Conservation (phyloP, 1,284 basidiomycete species). For the Ceratobasidium sp. region DNA sequence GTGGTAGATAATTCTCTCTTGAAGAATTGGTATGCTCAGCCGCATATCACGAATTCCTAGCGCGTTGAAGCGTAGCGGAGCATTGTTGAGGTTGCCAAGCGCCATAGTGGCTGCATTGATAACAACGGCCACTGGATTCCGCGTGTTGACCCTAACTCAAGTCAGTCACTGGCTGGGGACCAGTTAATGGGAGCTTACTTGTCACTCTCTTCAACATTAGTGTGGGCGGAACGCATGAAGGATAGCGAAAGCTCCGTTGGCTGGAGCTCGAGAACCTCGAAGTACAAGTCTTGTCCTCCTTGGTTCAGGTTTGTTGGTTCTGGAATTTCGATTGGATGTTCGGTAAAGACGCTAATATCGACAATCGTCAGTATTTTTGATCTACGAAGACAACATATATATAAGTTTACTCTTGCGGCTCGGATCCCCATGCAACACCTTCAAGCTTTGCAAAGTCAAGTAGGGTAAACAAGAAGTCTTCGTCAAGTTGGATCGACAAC, state of each 20-base stretch:
- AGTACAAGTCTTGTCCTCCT: slow-evolving; percentile 86
- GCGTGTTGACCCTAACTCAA: slow-evolving; percentile 72
- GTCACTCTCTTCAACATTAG: slow-evolving; percentile 81
- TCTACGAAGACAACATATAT: background rate
- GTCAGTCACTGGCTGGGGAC: slow-evolving; percentile 43
- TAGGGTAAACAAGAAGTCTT: slow-evolving; percentile 94
- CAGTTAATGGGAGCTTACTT: slow-evolving; percentile 68
- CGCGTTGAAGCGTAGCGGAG: slow-evolving; percentile 95
- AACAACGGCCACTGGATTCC: slow-evolving; percentile 93
- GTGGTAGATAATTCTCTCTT: slow-evolving; percentile 88
- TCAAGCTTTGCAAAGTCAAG: slow-evolving; percentile 93
- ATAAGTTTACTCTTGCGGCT: slow-evolving; percentile 70
- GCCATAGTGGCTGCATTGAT: slow-evolving; percentile 97
- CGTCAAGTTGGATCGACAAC: slow-evolving; percentile 94
- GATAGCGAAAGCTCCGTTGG: slow-evolving; percentile 93
- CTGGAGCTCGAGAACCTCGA: slow-evolving; percentile 97
- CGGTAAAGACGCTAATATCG: slow-evolving; percentile 74
- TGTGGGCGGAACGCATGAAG: slow-evolving; percentile 95
- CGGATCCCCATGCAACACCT: slow-evolving; percentile 88
- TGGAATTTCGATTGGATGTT: slow-evolving; percentile 77
- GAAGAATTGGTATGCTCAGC: slow-evolving; percentile 84
- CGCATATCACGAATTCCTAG: slow-evolving; percentile 96
- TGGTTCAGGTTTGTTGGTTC: slow-evolving; percentile 75
- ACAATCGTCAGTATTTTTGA: background rate
- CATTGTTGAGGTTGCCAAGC: slow-evolving; percentile 96